phyloP scores from a whole-genome alignment of 169 alveolate genomes.

The Theileria annulata region DNA sequence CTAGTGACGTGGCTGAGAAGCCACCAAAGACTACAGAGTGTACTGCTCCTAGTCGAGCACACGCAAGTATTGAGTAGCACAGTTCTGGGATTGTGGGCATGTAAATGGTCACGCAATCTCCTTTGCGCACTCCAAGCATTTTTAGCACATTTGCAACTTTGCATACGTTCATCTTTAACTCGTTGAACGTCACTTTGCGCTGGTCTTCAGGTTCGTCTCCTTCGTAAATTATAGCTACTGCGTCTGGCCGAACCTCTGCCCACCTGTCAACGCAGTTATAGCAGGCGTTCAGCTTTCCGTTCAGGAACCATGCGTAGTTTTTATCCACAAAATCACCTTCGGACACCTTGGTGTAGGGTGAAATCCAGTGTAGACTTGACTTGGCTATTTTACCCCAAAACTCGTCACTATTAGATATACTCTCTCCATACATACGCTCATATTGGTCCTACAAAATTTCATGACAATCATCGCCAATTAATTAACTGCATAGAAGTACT shows the following conservation, averaged over 20 bases:
- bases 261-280: conserved; percentile 92
- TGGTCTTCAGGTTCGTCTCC: conserved; percentile 83
- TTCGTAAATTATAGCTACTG: conserved; percentile 86
- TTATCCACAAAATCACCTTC: conserved; percentile 71
- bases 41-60: conserved; percentile 96
- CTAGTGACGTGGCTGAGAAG: conserved; percentile 90
- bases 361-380: conserved; percentile 34
- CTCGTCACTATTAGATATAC: conserved; percentile 68
- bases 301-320: conserved; percentile 84
- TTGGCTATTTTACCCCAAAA: conserved; percentile 74
- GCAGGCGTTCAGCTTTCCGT: conserved; percentile 89
- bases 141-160: conserved; percentile 89
- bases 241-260: conserved; percentile 85
- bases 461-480: not conserved
- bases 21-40: conserved; percentile 98
- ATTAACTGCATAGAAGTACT: too few relatives aligned
- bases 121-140: conserved; percentile 89
- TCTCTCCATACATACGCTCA: conserved; percentile 67
- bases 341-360: conserved; percentile 56
- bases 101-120: conserved; percentile 93
- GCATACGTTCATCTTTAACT: conserved; percentile 79
- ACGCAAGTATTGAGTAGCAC: conserved; percentile 91
- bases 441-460: conserved; percentile 52
- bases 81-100: conserved; percentile 95
- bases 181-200: conserved; percentile 76